These are phyloP conservation scores for Kluyveromyces siamensis DNA, from an alignment of 805 yeast species.

Conservation along the genomic window DNA sequence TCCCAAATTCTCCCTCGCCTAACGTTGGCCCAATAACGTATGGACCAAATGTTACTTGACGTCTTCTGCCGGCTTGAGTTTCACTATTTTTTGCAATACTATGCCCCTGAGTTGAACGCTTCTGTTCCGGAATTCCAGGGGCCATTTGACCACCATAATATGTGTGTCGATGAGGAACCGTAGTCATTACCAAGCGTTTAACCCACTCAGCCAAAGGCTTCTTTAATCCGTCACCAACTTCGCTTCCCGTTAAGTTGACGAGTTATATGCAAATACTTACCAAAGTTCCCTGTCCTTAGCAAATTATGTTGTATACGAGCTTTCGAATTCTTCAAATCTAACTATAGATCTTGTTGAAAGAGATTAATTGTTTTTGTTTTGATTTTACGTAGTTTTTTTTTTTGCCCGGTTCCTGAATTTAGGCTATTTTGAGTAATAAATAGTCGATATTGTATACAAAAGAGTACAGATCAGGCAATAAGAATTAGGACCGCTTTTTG, in stretches of 20 bases:
- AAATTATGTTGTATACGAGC: not conserved
- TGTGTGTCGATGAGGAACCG: conserved; percentile 23
- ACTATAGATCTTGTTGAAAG: not conserved
- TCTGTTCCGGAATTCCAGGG: conserved; percentile 1
- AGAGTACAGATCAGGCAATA: not conserved
- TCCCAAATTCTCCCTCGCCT: conserved; percentile 98
- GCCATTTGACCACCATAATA: conserved; percentile 20
- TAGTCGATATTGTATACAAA: not conserved
- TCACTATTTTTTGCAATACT: not conserved
- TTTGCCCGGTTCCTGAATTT: not conserved
- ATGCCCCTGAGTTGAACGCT: conserved; percentile 2
- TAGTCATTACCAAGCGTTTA: conserved; percentile 10
- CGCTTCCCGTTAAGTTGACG: not conserved
- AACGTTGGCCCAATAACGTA: conserved; percentile 86
- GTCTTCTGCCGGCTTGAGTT: conserved; percentile 25
- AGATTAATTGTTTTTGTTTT: not conserved
- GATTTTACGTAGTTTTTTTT: not conserved
- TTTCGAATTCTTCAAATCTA: not conserved
- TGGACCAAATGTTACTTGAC: conserved; percentile 80
- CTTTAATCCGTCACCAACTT: not conserved
- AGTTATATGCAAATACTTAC: not conserved
- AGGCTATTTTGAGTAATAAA: not conserved
- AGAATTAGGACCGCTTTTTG: not conserved
- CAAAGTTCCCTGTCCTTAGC: not conserved
- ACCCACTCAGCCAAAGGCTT: not conserved